Evolutionary conservation across 805 yeast species (phyloP).

Genomic region (Ogataea paraovalis): DNA sequence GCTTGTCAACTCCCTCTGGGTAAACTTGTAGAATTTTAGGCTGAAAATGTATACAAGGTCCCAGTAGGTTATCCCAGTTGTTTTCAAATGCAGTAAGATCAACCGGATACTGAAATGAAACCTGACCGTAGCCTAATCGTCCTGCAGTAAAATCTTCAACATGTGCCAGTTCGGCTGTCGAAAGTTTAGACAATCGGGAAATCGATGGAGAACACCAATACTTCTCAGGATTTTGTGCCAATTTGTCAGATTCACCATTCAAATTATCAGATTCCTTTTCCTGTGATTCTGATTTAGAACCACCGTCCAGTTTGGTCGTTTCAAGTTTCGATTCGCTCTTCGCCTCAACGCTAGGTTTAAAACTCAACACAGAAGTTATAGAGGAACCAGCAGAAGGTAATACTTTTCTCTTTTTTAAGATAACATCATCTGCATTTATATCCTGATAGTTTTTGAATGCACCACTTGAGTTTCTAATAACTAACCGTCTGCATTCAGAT

Average conservation of each 20-base stretch:
- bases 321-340: background rate
- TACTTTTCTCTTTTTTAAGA: constrained; percentile 13
- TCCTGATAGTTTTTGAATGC: constrained; percentile 24
- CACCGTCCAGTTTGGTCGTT: background rate
- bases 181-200: constrained; percentile 39
- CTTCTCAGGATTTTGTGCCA: constrained; percentile 28
- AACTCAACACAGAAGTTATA: constrained; percentile 4
- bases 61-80: constrained; percentile 36
- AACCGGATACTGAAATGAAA: constrained; percentile 64
- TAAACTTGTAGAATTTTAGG: constrained; percentile 57
- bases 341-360: constrained; percentile 4
- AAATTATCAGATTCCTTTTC: background rate
- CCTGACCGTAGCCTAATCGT: constrained; percentile 62
- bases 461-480: constrained; percentile 24
- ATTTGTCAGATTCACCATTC: background rate
- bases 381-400: background rate
- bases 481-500: constrained; percentile 26
- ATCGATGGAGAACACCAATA: constrained; percentile 76
- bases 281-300: background rate
- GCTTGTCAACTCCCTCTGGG: constrained; percentile 49
- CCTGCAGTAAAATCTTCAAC: constrained; percentile 68
- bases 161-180: constrained; percentile 45
- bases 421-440: constrained; percentile 30
- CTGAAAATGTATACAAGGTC: constrained; percentile 43
- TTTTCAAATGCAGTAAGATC: constrained; percentile 54